These are phyloP conservation scores for Vararia minispora DNA, from an alignment of 768 basidiomycete species.

Conservation along the genomic window DNA sequence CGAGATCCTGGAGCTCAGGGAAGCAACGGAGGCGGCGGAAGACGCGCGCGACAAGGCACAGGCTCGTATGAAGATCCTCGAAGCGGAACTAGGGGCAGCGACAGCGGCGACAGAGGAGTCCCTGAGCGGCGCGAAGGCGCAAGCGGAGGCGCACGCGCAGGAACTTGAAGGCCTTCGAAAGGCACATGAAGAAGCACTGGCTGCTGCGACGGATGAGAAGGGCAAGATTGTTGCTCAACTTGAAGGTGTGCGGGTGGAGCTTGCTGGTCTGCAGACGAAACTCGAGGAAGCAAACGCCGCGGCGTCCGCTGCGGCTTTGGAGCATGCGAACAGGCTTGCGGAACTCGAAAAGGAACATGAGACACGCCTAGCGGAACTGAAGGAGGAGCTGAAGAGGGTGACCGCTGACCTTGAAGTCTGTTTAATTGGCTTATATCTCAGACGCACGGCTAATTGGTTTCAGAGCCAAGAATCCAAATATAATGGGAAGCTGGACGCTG, in stretches of 20 bases:
- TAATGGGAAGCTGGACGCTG: constrained; percentile 48
- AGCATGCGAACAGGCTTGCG: constrained; percentile 35
- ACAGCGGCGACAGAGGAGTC: constrained; percentile 36
- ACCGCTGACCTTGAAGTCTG: constrained; percentile 55
- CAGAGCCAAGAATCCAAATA: constrained; percentile 66
- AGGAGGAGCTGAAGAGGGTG: constrained; percentile 44
- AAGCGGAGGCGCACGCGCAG: constrained; percentile 33
- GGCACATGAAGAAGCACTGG: constrained; percentile 36
- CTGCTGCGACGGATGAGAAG: constrained; percentile 29
- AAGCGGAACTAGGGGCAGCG: constrained; percentile 42
- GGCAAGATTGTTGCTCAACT: constrained; percentile 11
- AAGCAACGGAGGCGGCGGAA: constrained; percentile 52
- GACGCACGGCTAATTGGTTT: constrained; percentile 1
- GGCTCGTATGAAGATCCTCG: constrained; percentile 36
- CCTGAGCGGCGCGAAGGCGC: constrained; percentile 32
- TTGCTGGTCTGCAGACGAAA: constrained; percentile 32
- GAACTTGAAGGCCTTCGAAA: constrained; percentile 29
- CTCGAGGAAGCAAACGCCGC: constrained; percentile 35
- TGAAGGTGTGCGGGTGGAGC: constrained; percentile 22
- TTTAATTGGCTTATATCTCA: constrained; percentile 3
- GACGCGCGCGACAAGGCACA: constrained; percentile 41
- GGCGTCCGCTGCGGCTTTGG: constrained; percentile 32
- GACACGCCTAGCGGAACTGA: constrained; percentile 38
- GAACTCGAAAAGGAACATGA: constrained; percentile 41
- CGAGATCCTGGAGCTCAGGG: constrained; percentile 68